phyloP scores from a whole-genome alignment of 176 grass and related monocot genomes.

The Phoenix roebelenii region DNA sequence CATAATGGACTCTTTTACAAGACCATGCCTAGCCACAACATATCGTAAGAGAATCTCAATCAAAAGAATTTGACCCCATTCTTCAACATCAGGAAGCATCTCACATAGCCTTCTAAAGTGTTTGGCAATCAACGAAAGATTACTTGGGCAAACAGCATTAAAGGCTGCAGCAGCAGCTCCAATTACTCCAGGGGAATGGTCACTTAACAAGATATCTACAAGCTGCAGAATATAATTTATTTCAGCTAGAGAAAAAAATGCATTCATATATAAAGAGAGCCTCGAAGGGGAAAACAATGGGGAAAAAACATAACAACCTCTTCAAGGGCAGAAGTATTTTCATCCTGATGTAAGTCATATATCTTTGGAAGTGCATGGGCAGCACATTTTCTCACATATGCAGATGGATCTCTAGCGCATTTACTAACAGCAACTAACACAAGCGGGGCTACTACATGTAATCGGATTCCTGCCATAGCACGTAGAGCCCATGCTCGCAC shows the following conservation, averaged over 20 bases:
- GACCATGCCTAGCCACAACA: conserved; percentile 73
- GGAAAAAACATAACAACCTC: conserved; percentile 32
- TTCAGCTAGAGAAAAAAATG: too few relatives aligned
- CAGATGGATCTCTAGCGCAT: conserved; percentile 70
- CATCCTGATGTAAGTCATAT: conserved; percentile 61
- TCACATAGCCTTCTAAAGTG: conserved; percentile 72
- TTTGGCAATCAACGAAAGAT: conserved; percentile 53
- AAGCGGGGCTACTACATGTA: conserved; percentile 73
- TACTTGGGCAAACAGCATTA: conserved; percentile 59
- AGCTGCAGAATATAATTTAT: conserved; percentile 30
- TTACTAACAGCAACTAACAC: conserved; percentile 64
- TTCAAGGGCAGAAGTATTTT: conserved; percentile 38
- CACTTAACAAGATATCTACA: conserved; percentile 58
- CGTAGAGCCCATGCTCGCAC: conserved; percentile 91
- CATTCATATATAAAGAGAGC: background rate
- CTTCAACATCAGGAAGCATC: conserved; percentile 83
- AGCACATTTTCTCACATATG: conserved; percentile 89
- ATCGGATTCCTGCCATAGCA: conserved; percentile 81
- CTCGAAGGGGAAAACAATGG: background rate
- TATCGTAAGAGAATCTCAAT: conserved; percentile 81
- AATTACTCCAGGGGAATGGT: conserved; percentile 64
- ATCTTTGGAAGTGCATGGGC: conserved; percentile 79
- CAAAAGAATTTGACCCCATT: conserved; percentile 78
- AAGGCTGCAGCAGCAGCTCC: conserved; percentile 75
- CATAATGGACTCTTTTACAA: conserved; percentile 75